Percentiles rank a stretch among this genome's conserved stretches.
Conservation (phyloP, 2,329 filamentous ascomycete species). For the Pseudogymnoascus sp. region DNA sequence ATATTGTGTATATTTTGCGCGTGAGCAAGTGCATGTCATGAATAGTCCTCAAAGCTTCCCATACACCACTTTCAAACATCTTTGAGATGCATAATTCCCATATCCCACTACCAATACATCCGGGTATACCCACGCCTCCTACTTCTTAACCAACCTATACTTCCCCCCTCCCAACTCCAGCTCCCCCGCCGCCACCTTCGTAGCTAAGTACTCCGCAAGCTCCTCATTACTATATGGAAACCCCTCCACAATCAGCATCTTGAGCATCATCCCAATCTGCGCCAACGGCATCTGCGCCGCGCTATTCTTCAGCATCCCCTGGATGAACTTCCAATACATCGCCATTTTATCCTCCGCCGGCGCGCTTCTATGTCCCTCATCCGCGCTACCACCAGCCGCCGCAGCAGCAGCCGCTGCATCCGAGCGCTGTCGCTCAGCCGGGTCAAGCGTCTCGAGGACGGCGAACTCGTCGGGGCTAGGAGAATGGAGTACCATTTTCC, state of each 20-base stretch:
- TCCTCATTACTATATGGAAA: conserved; percentile 89
- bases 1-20: background rate
- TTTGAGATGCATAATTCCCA: background rate
- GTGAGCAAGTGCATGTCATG: background rate
- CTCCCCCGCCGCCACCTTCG: conserved; percentile 66
- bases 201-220: conserved; percentile 67
- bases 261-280: conserved; percentile 89
- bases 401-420: conserved; percentile 23
- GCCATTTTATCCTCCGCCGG: conserved; percentile 54
- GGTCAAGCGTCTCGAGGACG: conserved; percentile 59
- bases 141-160: conserved; percentile 58
- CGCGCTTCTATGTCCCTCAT: conserved; percentile 40
- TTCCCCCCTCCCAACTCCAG: conserved; percentile 64
- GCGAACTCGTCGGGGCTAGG: conserved; percentile 47
- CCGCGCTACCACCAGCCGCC: conserved; percentile 24
- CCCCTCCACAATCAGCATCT: conserved; percentile 79
- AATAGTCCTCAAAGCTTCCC: background rate
- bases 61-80: background rate
- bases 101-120: background rate
- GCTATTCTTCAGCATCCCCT: conserved; percentile 91
- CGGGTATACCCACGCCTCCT: background rate
- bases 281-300: conserved; percentile 68
- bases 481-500: conserved; percentile 57
- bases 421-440: conserved; percentile 29
- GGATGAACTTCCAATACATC: conserved; percentile 86